Evolutionary conservation across 805 yeast genomes (phyloP).

Genomic region (Candida tammaniensis): DNA sequence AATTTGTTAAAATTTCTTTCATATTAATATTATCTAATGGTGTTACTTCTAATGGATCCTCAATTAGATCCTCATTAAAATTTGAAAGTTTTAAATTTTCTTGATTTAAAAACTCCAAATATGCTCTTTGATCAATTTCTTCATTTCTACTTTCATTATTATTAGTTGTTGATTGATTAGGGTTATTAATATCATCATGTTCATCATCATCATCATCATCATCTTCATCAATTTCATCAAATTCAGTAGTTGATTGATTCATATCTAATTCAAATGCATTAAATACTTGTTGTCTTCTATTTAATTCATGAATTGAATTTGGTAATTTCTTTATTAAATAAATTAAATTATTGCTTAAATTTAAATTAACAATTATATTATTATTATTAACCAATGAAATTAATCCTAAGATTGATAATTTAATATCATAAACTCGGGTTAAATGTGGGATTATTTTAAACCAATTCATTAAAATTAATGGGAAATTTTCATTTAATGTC

Average conservation of each 20-base stretch:
- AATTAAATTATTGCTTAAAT: conserved; percentile 12
- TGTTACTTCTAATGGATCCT: conserved; percentile 70
- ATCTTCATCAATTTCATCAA: conserved; percentile 3
- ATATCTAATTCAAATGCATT: conserved; percentile 18
- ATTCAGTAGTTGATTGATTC: conserved; percentile 10
- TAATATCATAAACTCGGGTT: conserved; percentile 76
- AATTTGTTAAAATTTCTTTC: conserved; percentile 51
- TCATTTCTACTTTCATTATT: conserved; percentile 8
- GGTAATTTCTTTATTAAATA: conserved; percentile 58
- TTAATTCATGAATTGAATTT: conserved; percentile 62
- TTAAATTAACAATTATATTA: conserved; percentile 13
- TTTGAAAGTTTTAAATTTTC: conserved; percentile 31
- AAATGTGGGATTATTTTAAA: conserved; percentile 52
- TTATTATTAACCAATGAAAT: conserved; percentile 42
- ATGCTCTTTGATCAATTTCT: conserved; percentile 18
- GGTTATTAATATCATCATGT: conserved; percentile 1
- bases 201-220: conserved; percentile 5
- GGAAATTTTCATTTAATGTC: conserved; percentile 37
- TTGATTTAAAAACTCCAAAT: conserved; percentile 23
- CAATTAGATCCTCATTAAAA: conserved; percentile 70
- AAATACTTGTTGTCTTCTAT: conserved; percentile 59
- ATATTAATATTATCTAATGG: conserved; percentile 75
- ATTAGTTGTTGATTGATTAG: conserved; percentile 3
- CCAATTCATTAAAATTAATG: conserved; percentile 64
- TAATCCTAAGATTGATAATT: conserved; percentile 67